phyloP scores from a whole-genome alignment of 2,329 filamentous ascomycete species.

The Ophiostoma perfectum region DNA sequence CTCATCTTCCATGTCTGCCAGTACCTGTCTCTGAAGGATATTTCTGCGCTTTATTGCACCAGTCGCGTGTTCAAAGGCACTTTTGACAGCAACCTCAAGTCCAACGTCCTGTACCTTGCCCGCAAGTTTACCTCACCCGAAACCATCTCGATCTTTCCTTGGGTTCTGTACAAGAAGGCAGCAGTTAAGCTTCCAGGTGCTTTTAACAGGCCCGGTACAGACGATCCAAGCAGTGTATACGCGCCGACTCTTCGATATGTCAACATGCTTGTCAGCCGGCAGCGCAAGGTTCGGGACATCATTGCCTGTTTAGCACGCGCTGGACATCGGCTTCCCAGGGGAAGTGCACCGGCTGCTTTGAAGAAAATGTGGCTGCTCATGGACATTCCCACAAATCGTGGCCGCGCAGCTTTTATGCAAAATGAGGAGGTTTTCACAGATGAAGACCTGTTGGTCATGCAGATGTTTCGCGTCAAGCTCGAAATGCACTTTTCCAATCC shows the following conservation, averaged over 20 bases:
- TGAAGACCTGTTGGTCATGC: slow-evolving; percentile 54
- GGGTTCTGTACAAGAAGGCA: slow-evolving; percentile 47
- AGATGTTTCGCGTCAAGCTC: slow-evolving; percentile 66
- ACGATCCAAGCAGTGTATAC: background rate
- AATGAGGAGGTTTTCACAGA: slow-evolving; percentile 49
- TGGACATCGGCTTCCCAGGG: slow-evolving; percentile 52
- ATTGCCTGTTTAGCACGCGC: slow-evolving; percentile 53
- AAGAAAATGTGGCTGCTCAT: slow-evolving; percentile 69
- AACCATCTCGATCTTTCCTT: slow-evolving; percentile 54
- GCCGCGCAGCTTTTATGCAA: slow-evolving; percentile 49
- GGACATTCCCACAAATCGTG: slow-evolving; percentile 54
- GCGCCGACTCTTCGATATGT: slow-evolving; percentile 54
- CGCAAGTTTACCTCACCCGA: slow-evolving; percentile 46
- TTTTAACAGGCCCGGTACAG: background rate
- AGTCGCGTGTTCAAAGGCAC: slow-evolving; percentile 58
- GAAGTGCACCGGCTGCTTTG: slow-evolving; percentile 35
- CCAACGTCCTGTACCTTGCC: slow-evolving; percentile 53
- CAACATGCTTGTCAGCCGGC: slow-evolving; percentile 57
- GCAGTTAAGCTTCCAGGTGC: slow-evolving; percentile 11
- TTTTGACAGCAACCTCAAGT: slow-evolving; percentile 54
- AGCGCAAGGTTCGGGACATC: slow-evolving; percentile 56
- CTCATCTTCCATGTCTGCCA: slow-evolving; percentile 51
- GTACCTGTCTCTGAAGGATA: slow-evolving; percentile 49
- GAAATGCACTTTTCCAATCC: slow-evolving; percentile 65
- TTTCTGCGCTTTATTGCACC: slow-evolving; percentile 60